phyloP scores from a whole-genome alignment of 352 stramenopile genomes.

The Phytophthora agathidicida region DNA sequence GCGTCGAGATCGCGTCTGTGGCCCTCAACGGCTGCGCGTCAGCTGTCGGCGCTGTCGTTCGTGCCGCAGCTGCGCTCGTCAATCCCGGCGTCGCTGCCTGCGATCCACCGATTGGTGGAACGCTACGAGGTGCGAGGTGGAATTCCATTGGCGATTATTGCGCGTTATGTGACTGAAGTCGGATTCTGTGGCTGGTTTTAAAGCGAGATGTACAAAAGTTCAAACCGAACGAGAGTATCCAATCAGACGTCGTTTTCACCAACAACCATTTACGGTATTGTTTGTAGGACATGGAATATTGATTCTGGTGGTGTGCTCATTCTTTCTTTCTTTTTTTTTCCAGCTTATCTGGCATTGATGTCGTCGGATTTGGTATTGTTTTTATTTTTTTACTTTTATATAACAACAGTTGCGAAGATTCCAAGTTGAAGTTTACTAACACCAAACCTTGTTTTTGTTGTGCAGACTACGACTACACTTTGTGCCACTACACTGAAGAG shows the following conservation, averaged over 20 bases:
- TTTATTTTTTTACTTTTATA: too few species aligned
- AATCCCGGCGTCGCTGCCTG: constrained; percentile 46
- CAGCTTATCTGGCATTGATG: constrained; percentile 70
- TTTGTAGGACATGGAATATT: constrained; percentile 7
- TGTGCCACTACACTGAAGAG: constrained; percentile 93
- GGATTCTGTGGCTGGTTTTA: not conserved
- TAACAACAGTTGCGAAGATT: constrained; percentile 3
- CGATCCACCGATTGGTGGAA: constrained; percentile 50
- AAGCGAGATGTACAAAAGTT: constrained; percentile 55
- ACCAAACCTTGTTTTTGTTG: not conserved
- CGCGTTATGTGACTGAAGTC: not conserved
- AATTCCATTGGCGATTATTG: not conserved
- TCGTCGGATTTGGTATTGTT: constrained; percentile 80
- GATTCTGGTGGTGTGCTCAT: not conserved
- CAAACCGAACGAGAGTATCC: constrained; percentile 39
- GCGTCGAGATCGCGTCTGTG: constrained; percentile 20
- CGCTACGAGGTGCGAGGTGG: constrained; percentile 47
- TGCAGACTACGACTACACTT: constrained; percentile 95
- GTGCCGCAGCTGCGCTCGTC: constrained; percentile 54
- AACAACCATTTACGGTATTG: constrained; percentile 73
- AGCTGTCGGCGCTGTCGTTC: constrained; percentile 49
- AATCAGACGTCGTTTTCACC: constrained; percentile 69
- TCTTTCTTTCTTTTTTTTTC: not conserved
- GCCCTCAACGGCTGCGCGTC: not conserved
- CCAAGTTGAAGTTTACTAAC: not conserved